A percentile compares a stretch with the other conserved stretches of the same genome.
phyloP scores from a whole-genome alignment of 2,329 filamentous ascomycete species.

The Nothophoma quercina region DNA sequence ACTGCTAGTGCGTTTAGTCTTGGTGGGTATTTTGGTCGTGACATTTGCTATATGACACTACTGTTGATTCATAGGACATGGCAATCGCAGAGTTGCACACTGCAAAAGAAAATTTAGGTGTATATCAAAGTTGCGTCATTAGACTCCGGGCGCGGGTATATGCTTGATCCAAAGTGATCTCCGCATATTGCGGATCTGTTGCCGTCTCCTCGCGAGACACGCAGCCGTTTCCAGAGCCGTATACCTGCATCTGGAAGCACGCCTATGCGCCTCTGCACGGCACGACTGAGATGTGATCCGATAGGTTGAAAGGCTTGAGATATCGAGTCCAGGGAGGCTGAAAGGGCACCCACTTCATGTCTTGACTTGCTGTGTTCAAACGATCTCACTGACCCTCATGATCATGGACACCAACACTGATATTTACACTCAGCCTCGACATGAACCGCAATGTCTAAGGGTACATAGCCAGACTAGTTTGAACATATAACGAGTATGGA shows the following conservation, averaged over 20 bases:
- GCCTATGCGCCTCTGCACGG: conserved; percentile 27
- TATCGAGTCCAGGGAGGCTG: conserved; percentile 7
- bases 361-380: conserved; percentile 3
- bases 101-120: conserved; percentile 20
- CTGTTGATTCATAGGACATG: background rate
- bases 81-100: conserved; percentile 17
- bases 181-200: conserved; percentile 41
- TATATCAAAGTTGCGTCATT: conserved; percentile 38
- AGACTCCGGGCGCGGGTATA: conserved; percentile 28
- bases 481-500: no score
- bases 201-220: conserved; percentile 44
- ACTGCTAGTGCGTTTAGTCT: background rate
- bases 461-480: background rate
- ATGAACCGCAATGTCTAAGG: background rate
- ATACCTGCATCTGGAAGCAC: conserved; percentile 27
- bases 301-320: conserved; percentile 17
- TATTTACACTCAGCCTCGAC: background rate
- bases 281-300: conserved; percentile 24
- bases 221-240: conserved; percentile 29
- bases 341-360: conserved; percentile 8
- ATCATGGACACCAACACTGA: background rate
- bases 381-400: background rate
- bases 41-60: background rate
- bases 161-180: conserved; percentile 30
- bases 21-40: background rate